Evolutionary conservation across 73 alveolate genomes (phyloP), one percentile per base, ranked within the genome.

Genomic region (Paramecium sexaurelia): DNA sequence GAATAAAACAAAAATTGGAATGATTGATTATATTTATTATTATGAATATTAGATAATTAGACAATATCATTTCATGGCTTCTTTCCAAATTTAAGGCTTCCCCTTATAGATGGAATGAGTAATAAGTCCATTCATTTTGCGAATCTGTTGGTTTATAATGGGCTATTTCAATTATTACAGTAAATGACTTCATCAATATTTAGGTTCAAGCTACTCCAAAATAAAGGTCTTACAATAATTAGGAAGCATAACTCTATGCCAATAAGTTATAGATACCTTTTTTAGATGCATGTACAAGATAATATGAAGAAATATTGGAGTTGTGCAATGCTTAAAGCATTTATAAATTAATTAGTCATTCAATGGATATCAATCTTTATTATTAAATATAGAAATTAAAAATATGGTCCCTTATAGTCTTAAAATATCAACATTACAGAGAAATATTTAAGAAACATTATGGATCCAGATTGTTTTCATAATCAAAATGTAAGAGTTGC

Each of bases 1-100:
- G 86, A 71, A 71, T 36, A 71, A 36, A 32, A 71, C 20, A 32
- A 36, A 5, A 71, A 35, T 20, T 71, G 86, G 86, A 33, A 36
- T 36, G 32, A 71, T 10, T 61, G 83, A 61, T 29, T 61, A 61
- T 32, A 61, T 32, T 61, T 61, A 27, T 61, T 29, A 61, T 29
- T 61, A 61, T 78, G 90, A 78, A 78, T 78, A 78, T 78, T 41
- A 78, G 90, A 78, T 43, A 78, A 78, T 37, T 78, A 39, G 90
- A 78, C 19, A 22, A 22, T 20, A 78, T 78, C 35, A 45, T 78
- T 78, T 78, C 68, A 10, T 41, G 40, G 73, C 73, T 78, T 15
- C 73, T 78, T 35, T 33, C 37, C n/a, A 78, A 78, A 78, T 78
- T 24, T 15, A 78, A 78, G 47, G 8, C 45, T 22, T 22, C 90